Base-by-base conservation (phyloP, 805 yeast genomes). In the Starmerella floris region DNA sequence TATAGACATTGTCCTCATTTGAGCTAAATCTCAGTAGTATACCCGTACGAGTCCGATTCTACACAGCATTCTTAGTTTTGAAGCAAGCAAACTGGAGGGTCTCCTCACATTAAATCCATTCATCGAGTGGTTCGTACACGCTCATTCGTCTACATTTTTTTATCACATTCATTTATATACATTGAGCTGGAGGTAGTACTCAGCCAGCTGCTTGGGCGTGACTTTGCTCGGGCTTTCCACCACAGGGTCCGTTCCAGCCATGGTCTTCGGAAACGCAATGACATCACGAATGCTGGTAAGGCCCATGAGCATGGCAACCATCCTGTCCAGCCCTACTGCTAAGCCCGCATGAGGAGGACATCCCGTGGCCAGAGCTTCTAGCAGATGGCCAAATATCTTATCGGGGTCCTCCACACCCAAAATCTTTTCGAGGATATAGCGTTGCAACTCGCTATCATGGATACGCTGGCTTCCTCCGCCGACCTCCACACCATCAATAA, bases 301-400 rank as follows among this genome's bases (percentile, higher is more conserved):
- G 0, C 84, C 91, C n/a, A 78, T 61, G 26, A 88, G 58, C 88
- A 88, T 84, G 0, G 98, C 91, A 54, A 93, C 77, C 67, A 91
- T 65, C 48, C 99, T 67, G 59, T 91, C 99, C 52, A 91, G 82
- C 0, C 98, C 99, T 28, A 91, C 67, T 0, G 98, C 99, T 30
- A 91, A 67, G 0, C 99, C 99, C 2, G 96, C 95, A 62, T 91
- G 99, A 1, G 99, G 99, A 1, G 99, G 99, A 56, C 97, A 84
- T 1, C 98, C 98, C 63, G 81, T 74, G 21, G 73, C 74, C 42
- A 91, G 72, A 0, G 95, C 95, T 32, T 68, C 65, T 26, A 91
- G 65, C 32, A 91, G 66, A 62, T 91, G 99, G 0, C 95, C 94
- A 64, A 91, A 91, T 8, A 84, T 64, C 28, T 59, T 56, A 35